Evolutionary conservation across 2,329 filamentous ascomycete genomes (phyloP).

Genomic region (Trichophyton mentagrophytes): DNA sequence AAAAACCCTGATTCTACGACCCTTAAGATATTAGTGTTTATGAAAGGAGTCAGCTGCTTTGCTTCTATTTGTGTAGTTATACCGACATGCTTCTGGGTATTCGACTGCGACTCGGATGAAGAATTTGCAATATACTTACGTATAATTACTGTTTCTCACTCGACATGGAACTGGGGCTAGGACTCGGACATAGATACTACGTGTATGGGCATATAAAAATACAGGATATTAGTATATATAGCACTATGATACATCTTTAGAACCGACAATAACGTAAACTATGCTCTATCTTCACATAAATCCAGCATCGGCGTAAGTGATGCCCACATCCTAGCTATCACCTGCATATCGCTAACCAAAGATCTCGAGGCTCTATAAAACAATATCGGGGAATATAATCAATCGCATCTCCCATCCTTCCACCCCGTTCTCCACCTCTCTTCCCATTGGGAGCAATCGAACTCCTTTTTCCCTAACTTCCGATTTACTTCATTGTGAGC

Average conservation of each 20-base stretch:
- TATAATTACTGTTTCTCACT: background rate
- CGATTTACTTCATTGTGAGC: conserved; percentile 41
- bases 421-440: conserved; percentile 90
- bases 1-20: background rate
- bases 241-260: background rate
- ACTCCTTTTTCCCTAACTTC: conserved; percentile 80
- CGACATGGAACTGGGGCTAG: background rate
- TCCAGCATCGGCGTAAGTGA: background rate
- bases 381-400: conserved; percentile 5
- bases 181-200: background rate
- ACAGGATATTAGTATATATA: background rate
- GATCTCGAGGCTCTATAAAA: background rate
- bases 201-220: background rate
- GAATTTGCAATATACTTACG: background rate
- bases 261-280: background rate
- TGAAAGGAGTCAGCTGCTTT: background rate
- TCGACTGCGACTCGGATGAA: background rate
- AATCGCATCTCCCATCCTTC: conserved; percentile 55
- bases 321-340: background rate
- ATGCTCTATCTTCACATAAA: background rate
- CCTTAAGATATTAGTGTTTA: background rate
- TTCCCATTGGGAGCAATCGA: conserved; percentile 84
- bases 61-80: background rate
- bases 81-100: background rate
- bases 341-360: background rate